Conservation (phyloP, 2,329 filamentous ascomycete genomes). For the Penicillium nordicum region DNA sequence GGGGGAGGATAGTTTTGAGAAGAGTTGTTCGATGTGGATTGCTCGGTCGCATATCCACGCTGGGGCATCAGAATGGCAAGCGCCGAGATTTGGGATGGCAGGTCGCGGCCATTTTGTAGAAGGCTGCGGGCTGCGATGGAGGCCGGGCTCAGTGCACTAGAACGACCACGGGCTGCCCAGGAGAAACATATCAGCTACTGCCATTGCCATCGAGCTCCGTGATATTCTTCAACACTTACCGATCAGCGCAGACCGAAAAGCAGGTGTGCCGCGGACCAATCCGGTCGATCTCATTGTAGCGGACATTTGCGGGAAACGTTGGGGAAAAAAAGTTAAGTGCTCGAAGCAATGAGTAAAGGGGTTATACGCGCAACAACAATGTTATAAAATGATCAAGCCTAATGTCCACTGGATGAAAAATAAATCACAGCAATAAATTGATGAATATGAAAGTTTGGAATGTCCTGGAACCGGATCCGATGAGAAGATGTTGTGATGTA, state of each 20-base stretch:
- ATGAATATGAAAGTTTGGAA: slow-evolving; percentile 5
- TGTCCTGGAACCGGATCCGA: slow-evolving; percentile 6
- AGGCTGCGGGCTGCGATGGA: slow-evolving; percentile 32
- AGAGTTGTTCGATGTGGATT: slow-evolving; percentile 46
- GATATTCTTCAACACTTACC: slow-evolving; percentile 19
- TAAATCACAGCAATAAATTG: neutral
- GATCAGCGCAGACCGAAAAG: slow-evolving; percentile 29
- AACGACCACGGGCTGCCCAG: slow-evolving; percentile 31
- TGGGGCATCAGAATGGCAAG: slow-evolving; percentile 57
- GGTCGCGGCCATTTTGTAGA: slow-evolving; percentile 32
- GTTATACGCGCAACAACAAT: slow-evolving; percentile 14
- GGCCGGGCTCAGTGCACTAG: slow-evolving; percentile 29
- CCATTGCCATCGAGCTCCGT: neutral
- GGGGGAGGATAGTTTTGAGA: slow-evolving; percentile 68
- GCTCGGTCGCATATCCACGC: slow-evolving; percentile 56
- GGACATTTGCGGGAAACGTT: slow-evolving; percentile 36
- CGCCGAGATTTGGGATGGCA: slow-evolving; percentile 54
- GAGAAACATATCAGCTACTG: slow-evolving; percentile 1
- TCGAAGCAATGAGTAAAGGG: slow-evolving; percentile 23
- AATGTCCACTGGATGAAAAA: slow-evolving; percentile 8
- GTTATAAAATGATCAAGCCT: neutral
- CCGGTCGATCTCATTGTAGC: slow-evolving; percentile 39
- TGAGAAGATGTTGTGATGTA: slow-evolving; percentile 19
- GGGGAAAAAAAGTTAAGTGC: slow-evolving; percentile 20
- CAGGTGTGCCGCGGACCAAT: slow-evolving; percentile 36